These are phyloP conservation scores for Spongiforma sp. DNA, from an alignment of 1,284 basidiomycete species.

Conservation along the genomic window DNA sequence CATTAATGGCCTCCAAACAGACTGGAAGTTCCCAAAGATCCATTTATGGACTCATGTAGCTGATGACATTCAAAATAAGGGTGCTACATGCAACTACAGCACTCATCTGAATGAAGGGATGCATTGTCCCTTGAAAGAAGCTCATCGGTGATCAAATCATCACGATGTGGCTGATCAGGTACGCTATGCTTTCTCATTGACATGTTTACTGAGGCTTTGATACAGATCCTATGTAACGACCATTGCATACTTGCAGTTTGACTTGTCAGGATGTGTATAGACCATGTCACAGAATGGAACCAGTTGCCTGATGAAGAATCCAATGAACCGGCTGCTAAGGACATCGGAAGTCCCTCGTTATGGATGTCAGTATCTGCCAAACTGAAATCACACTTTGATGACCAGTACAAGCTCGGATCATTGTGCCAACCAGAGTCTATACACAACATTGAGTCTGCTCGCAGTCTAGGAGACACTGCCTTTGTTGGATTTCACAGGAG, in stretches of 20 bases:
- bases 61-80: slow-evolving; percentile 41
- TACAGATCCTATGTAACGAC: not conserved
- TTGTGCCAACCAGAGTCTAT: too few species aligned
- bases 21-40: slow-evolving; percentile 44
- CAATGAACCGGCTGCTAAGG: not conserved
- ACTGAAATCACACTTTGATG: not conserved
- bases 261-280: not conserved
- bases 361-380: too few species aligned
- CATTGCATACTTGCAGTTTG: not conserved
- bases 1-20: not conserved
- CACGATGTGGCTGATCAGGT: not conserved
- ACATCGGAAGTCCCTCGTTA: not conserved
- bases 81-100: slow-evolving; percentile 36
- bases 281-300: too few species aligned
- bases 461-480: too few species aligned
- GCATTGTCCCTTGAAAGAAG: slow-evolving; percentile 35
- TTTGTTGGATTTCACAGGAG: not conserved
- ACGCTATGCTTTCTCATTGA: not conserved
- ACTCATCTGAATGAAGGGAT: slow-evolving; percentile 41
- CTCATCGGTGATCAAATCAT: slow-evolving; percentile 24
- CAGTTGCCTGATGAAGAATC: too few species aligned
- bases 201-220: not conserved
- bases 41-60: slow-evolving; percentile 39
- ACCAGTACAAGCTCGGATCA: too few species aligned
- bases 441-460: too few species aligned